Conservation (phyloP, 2,329 filamentous ascomycete species). For the Chaetomium olivaceum region DNA sequence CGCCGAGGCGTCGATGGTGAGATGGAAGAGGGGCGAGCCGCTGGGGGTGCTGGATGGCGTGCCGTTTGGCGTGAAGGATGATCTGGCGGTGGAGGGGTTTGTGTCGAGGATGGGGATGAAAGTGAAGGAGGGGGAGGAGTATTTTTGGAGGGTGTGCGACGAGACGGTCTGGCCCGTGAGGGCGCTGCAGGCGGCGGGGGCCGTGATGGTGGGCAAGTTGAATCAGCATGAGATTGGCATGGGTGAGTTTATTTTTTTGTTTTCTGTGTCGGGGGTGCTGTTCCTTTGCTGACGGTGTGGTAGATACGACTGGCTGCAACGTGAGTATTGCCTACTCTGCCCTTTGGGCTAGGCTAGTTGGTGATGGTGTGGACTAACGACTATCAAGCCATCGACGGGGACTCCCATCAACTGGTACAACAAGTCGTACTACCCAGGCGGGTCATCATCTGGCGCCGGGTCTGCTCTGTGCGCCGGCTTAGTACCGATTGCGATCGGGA, state of each 20-base stretch:
- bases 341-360: too few relatives aligned
- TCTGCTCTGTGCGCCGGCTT: slow-evolving; percentile 71
- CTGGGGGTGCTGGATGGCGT: slow-evolving; percentile 76
- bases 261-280: not conserved
- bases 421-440: slow-evolving; percentile 73
- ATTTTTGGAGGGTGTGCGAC: slow-evolving; percentile 51
- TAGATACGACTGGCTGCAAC: slow-evolving; percentile 82
- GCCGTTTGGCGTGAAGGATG: slow-evolving; percentile 82
- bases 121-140: slow-evolving; percentile 55
- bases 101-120: slow-evolving; percentile 65
- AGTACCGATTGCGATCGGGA: slow-evolving; percentile 73
- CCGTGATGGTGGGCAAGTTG: slow-evolving; percentile 72
- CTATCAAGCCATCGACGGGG: slow-evolving; percentile 59
- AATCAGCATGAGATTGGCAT: slow-evolving; percentile 81
- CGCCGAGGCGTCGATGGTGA: slow-evolving; percentile 69
- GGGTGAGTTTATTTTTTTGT: slow-evolving; percentile 48
- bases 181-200: slow-evolving; percentile 72
- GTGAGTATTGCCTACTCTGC: slow-evolving; percentile 36
- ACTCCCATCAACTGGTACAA: slow-evolving; percentile 80
- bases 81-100: slow-evolving; percentile 71
- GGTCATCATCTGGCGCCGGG: slow-evolving; percentile 75
- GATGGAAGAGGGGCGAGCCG: slow-evolving; percentile 67
- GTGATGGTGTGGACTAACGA: not conserved
- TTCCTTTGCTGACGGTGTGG: slow-evolving; percentile 23
- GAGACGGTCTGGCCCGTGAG: slow-evolving; percentile 69